phyloP scores from a whole-genome alignment of 352 stramenopile genomes.

The Phytophthora lateralis region DNA sequence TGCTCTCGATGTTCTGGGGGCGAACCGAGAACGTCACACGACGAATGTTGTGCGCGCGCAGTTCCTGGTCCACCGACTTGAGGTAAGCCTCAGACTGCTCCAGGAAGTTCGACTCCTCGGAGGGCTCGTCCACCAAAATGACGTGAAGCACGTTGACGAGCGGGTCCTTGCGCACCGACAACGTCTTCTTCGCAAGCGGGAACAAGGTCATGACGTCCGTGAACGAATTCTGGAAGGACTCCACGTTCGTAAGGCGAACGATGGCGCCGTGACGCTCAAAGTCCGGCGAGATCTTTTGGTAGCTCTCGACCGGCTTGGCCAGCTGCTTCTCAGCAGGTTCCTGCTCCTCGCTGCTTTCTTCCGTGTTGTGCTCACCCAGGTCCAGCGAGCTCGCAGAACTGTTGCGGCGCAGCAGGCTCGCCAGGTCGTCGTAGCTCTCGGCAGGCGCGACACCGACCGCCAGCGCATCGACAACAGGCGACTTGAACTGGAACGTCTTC shows the following conservation, averaged over 20 bases:
- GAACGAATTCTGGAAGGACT: conserved; percentile 75
- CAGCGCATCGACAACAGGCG: conserved; percentile 78
- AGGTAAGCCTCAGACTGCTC: conserved; percentile 67
- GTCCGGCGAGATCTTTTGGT: conserved; percentile 75
- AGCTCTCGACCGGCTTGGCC: conserved; percentile 49
- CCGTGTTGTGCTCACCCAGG: conserved; percentile 36
- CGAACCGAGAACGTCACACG: conserved; percentile 89
- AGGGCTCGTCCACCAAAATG: conserved; percentile 74
- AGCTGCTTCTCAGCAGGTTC: conserved; percentile 32
- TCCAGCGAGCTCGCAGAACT: conserved; percentile 49
- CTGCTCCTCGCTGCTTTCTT: conserved; percentile 47
- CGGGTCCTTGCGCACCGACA: conserved; percentile 66
- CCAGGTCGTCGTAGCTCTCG: conserved; percentile 86
- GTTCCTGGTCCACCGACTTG: conserved; percentile 56
- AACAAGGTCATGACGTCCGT: conserved; percentile 73
- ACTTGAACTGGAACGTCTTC: conserved; percentile 90
- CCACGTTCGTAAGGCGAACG: conserved; percentile 87
- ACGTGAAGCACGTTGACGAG: conserved; percentile 88
- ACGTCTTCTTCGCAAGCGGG: conserved; percentile 68
- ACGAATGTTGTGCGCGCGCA: conserved; percentile 82
- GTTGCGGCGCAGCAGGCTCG: conserved; percentile 71
- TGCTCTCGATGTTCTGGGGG: conserved; percentile 48
- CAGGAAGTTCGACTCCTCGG: conserved; percentile 60
- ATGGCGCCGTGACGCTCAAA: conserved; percentile 85
- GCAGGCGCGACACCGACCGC: conserved; percentile 71